Evolutionary conservation across 2,329 filamentous ascomycete genomes (phyloP).

Genomic region (Cladosporium sp.): DNA sequence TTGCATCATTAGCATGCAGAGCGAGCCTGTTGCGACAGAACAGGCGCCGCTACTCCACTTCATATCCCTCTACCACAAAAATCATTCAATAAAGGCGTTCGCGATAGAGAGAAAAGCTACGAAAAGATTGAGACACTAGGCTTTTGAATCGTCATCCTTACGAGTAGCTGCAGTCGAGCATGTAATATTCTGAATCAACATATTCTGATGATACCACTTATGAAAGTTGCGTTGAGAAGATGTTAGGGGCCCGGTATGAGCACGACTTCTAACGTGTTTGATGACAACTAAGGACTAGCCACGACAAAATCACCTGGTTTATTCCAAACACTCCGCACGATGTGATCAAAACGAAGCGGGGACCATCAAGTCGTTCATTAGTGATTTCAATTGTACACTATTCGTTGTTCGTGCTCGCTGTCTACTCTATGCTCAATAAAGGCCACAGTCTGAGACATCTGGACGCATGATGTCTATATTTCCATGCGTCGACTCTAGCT

Average conservation of each 20-base stretch:
- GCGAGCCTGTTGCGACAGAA: not conserved
- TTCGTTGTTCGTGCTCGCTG: constrained; percentile 8
- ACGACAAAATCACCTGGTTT: not conserved
- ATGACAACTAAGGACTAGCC: too few relatives aligned
- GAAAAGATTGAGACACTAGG: not conserved
- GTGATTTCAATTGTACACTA: constrained; percentile 3
- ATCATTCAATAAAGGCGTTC: not conserved
- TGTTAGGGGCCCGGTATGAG: too few relatives aligned
- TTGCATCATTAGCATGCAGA: not conserved
- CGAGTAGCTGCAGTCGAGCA: not conserved
- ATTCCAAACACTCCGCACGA: not conserved
- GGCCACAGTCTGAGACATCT: not conserved
- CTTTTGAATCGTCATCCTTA: not conserved
- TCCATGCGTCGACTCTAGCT: constrained; percentile 53
- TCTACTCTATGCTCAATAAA: constrained; percentile 9
- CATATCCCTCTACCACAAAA: not conserved
- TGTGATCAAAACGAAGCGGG: too few relatives aligned
- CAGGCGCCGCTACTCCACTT: not conserved
- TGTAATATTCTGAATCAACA: not conserved
- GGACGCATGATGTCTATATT: not conserved
- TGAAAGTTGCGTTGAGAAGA: not conserved
- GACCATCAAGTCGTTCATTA: not conserved
- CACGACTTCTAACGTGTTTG: too few relatives aligned
- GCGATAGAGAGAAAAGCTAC: constrained; percentile 1
- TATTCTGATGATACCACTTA: not conserved